phyloP scores from a whole-genome alignment of 2,329 filamentous ascomycete genomes.

The Penicillium aurantiogriseum region DNA sequence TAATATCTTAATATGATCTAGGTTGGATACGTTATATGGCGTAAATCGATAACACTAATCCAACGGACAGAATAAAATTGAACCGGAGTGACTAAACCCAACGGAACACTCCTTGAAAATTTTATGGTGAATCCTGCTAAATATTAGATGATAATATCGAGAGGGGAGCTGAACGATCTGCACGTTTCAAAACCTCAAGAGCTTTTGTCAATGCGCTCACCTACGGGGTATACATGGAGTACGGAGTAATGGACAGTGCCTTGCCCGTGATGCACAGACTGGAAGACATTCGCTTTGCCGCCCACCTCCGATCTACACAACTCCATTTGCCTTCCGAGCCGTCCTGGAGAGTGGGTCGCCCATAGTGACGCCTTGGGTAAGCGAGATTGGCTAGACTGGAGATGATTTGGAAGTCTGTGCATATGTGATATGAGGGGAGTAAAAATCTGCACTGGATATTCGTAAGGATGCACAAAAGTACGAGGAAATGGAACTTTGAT shows the following conservation, averaged over 20 bases:
- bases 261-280: not conserved
- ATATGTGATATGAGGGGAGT: not conserved
- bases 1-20: not conserved
- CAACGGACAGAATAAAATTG: constrained; percentile 4
- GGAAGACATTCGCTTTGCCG: not conserved
- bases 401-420: not conserved
- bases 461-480: not conserved
- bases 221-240: not conserved
- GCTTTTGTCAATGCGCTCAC: not conserved
- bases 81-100: not conserved
- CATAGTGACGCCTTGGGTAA: constrained; percentile 2
- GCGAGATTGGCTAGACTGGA: constrained; percentile 10
- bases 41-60: not conserved
- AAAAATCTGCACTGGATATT: not conserved
- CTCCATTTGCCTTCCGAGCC: constrained; percentile 13
- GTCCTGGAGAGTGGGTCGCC: constrained; percentile 2
- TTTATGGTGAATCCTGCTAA: not conserved
- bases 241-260: not conserved
- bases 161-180: not conserved
- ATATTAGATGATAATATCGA: not conserved
- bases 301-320: not conserved
- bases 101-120: not conserved
- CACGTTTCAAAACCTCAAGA: not conserved
- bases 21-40: not conserved
- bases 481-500: not conserved